These are phyloP conservation scores for Prototheca cutis DNA, from an alignment of 163 green algal genomes.

Conservation along the genomic window DNA sequence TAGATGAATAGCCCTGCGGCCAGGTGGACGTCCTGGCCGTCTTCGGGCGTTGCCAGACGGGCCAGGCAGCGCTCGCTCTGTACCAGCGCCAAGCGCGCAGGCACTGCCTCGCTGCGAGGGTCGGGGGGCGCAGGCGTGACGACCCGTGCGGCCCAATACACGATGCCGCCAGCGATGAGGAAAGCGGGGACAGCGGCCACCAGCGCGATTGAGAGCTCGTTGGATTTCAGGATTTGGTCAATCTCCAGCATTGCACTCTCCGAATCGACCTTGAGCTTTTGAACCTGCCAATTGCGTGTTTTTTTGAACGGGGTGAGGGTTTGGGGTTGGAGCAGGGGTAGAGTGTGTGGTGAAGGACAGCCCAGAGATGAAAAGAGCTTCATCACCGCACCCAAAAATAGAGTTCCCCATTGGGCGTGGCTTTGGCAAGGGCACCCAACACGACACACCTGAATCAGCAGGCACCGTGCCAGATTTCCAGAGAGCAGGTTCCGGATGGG, in stretches of 20 bases:
- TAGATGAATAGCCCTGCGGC: background rate
- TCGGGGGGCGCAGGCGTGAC: constrained; percentile 33
- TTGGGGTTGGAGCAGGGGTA: too few relatives aligned
- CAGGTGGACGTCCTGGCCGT: background rate
- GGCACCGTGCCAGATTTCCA: constrained; percentile 57
- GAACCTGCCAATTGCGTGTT: too few relatives aligned
- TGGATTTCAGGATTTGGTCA: constrained; percentile 67
- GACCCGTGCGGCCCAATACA: background rate
- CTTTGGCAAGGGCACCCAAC: too few relatives aligned
- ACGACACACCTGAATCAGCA: constrained; percentile 75
- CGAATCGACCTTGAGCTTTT: constrained; percentile 83
- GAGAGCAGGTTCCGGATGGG: constrained; percentile 64
- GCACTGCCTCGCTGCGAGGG: constrained; percentile 30
- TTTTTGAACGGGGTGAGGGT: too few relatives aligned
- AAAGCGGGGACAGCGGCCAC: constrained; percentile 52
- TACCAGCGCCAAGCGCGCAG: constrained; percentile 48
- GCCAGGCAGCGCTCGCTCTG: constrained; percentile 42
- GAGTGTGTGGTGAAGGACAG: too few relatives aligned
- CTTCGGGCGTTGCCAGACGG: constrained; percentile 1
- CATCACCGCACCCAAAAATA: too few relatives aligned
- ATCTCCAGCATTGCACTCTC: constrained; percentile 84
- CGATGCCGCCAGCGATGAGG: constrained; percentile 28
- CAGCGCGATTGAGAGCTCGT: constrained; percentile 69
- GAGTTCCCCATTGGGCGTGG: too few relatives aligned
- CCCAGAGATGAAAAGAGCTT: too few relatives aligned